phyloP scores from a whole-genome alignment of 305 asterid species.

The Withania somnifera region DNA sequence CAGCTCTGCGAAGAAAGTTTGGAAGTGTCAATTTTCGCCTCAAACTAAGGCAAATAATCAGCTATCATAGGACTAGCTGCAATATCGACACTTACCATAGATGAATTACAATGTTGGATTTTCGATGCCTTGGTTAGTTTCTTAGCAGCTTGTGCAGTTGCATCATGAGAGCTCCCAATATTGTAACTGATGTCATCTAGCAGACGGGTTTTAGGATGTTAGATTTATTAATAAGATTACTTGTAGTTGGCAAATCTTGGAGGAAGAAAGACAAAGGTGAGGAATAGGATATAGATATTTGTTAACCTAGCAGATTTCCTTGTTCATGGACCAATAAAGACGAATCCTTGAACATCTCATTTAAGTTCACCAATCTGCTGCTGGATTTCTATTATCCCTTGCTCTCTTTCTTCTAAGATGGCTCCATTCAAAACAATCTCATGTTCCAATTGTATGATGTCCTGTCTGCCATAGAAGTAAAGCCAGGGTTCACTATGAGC shows the following conservation, averaged over 20 bases:
- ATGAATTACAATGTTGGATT: conserved; percentile 11
- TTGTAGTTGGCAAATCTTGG: neutral
- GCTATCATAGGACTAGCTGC: neutral
- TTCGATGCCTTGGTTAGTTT: conserved; percentile 17
- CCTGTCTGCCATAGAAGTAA: conserved; percentile 46
- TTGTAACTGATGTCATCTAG: conserved; percentile 20
- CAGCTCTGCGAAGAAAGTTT: neutral
- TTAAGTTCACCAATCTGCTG: conserved; percentile 91
- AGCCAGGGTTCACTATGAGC: neutral
- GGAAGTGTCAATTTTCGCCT: neutral
- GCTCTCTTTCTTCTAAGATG: conserved; percentile 86
- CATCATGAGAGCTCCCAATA: conserved; percentile 10
- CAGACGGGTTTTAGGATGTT: neutral
- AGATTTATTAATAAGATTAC: neutral
- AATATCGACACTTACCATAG: conserved; percentile 11
- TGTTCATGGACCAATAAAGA: conserved; percentile 82
- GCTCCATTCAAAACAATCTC: conserved; percentile 76
- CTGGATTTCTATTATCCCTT: conserved; percentile 78
- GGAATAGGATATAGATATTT: neutral
- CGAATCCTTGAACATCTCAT: conserved; percentile 86
- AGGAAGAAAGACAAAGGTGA: neutral
- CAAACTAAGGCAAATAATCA: neutral
- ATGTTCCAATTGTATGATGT: conserved; percentile 59
- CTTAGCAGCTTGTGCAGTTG: conserved; percentile 17
- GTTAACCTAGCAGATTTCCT: conserved; percentile 75